Evolutionary conservation across 257 asterid species (phyloP), one percentile per base, ranked within the genome.

Genomic region (Phtheirospermum japonicum): DNA sequence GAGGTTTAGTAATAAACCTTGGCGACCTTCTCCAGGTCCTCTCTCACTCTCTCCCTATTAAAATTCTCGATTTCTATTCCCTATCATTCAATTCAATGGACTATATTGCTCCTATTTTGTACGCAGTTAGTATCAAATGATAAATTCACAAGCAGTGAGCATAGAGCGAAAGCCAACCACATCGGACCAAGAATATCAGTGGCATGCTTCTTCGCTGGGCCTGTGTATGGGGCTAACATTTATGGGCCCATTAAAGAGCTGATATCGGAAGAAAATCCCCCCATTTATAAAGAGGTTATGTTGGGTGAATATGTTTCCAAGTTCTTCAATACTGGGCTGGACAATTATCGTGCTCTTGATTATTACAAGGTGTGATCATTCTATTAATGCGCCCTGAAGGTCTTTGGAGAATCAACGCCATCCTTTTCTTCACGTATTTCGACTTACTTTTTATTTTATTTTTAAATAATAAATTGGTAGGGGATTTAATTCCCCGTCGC

Each of bases 211-310:
- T 73, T 83, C 46, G 59, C 69, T 7, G 67, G 64, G 26, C 42
- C 73, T 49, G 11, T 63, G 58, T 28, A 16, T 57, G 32, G 36
- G 45, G 65, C 20, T 67, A 39, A 63, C 51, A 10, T 53, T 53
- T 82, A 77, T 46, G 79, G 81, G 11, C 88, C 92, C 8, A 77
- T 82, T 30, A 60, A 74, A 37, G 83, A 85, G 64, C 68, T 85
- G 34, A 26, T 78, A 33, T 72, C 89, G 2, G 72, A 82, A 63
- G 73, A 70, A 13, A 76, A 69, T 63, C 87, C 93, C 0, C 70
- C 77, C 2, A 12, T 74, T 9, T 84, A 79, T 57, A 73, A 60
- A 53, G 73, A 63, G 18, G 77, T 65, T 8, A 33, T 57, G 0
- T 4, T 82, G 7, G 69, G 68, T 59, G 93, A 85, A 2, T 80